Conservation (phyloP, 2,329 filamentous ascomycete genomes). For the Helminthosporium solani region DNA sequence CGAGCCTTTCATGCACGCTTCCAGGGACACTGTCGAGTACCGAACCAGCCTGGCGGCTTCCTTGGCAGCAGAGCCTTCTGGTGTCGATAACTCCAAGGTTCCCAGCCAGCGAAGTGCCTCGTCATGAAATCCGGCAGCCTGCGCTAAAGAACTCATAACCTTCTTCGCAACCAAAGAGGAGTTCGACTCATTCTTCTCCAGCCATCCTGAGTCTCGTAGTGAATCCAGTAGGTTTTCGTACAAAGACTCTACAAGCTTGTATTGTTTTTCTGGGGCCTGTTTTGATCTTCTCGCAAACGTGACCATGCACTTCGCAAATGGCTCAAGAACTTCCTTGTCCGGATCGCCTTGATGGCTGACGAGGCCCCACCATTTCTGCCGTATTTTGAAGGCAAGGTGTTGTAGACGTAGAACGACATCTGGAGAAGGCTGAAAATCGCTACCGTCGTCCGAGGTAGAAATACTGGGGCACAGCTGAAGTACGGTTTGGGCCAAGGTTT, state of each 20-base stretch:
- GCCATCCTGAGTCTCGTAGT: neutral
- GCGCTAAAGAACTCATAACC: constrained; percentile 36
- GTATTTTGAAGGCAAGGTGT: constrained; percentile 60
- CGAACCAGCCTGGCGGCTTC: constrained; percentile 27
- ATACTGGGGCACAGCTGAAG: constrained; percentile 67
- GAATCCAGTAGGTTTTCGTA: constrained; percentile 23
- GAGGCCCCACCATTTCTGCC: constrained; percentile 66
- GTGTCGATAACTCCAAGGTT: constrained; percentile 11
- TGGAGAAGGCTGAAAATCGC: constrained; percentile 58
- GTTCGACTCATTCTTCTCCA: neutral
- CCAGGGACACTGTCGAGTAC: constrained; percentile 33
- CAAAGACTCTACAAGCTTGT: constrained; percentile 40
- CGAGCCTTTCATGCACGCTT: constrained; percentile 24
- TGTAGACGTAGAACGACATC: constrained; percentile 63
- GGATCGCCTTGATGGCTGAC: constrained; percentile 60
- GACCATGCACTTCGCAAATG: constrained; percentile 62
- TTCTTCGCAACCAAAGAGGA: constrained; percentile 13
- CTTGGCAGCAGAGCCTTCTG: constrained; percentile 23
- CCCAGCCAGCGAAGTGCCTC: constrained; percentile 39
- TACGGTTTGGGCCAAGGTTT: constrained; percentile 64
- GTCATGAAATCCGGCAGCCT: constrained; percentile 33
- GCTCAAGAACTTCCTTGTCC: constrained; percentile 65
- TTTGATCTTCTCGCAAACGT: constrained; percentile 60
- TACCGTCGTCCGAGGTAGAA: constrained; percentile 65
- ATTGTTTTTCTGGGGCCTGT: constrained; percentile 39